Conservation (phyloP, 2,329 filamentous ascomycete species). For the Diplodia intermedia region DNA sequence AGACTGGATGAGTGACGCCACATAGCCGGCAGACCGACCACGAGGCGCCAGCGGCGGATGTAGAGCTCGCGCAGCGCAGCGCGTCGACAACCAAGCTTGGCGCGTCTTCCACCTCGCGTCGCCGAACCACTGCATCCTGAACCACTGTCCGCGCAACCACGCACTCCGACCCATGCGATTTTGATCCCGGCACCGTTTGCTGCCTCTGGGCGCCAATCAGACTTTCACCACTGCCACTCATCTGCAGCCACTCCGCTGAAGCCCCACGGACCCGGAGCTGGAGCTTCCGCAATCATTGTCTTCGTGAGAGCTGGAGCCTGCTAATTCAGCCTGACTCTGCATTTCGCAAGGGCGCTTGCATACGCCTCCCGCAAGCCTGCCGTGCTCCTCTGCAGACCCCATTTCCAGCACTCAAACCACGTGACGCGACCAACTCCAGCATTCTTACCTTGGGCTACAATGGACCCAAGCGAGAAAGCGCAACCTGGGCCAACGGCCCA, state of each 20-base stretch:
- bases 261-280: neutral
- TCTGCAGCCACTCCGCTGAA: neutral
- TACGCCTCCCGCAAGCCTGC: neutral
- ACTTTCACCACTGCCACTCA: neutral
- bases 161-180: constrained; percentile 2
- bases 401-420: neutral
- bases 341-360: neutral
- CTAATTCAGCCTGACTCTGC: neutral
- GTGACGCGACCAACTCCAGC: neutral
- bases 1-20: neutral
- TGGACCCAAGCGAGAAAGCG: neutral
- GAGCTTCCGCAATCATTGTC: no score
- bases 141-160: neutral
- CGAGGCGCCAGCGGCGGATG: neutral
- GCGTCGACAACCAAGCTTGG: constrained; percentile 18
- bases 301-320: neutral
- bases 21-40: neutral
- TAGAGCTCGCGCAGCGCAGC: neutral
- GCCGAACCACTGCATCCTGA: neutral
- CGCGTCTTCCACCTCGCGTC: constrained; percentile 10
- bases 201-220: neutral
- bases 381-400: neutral
- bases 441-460: neutral
- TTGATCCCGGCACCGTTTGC: neutral
- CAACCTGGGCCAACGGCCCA: neutral